Conservation (phyloP, 2,329 filamentous ascomycete species). For the Colletotrichum camelliae region DNA sequence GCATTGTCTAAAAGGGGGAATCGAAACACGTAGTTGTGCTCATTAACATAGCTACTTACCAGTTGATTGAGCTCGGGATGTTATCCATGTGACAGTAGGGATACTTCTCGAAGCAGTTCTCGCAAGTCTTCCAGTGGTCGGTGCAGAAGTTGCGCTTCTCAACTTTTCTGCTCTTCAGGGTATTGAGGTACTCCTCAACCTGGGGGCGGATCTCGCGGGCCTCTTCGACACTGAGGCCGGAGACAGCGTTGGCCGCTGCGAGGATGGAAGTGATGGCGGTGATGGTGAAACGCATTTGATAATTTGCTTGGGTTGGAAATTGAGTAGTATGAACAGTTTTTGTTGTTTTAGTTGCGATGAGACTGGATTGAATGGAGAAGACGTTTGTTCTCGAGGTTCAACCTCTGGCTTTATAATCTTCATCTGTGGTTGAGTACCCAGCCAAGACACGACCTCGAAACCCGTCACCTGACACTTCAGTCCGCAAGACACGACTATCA, state of each 20-base stretch:
- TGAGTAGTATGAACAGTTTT: not conserved
- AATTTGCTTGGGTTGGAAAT: not conserved
- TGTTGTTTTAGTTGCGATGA: not conserved
- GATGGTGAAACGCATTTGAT: not conserved
- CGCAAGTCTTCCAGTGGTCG: not conserved
- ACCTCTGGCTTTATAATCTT: not conserved
- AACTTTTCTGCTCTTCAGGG: not conserved
- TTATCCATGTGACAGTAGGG: not conserved
- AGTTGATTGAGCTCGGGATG: not conserved
- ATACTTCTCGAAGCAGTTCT: not conserved
- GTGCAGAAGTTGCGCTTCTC: not conserved
- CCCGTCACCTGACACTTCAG: not conserved
- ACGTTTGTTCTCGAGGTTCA: not conserved
- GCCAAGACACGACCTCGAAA: not conserved
- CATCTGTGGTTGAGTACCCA: not conserved
- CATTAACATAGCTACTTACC: not conserved
- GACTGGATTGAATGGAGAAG: not conserved
- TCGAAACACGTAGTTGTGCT: not conserved
- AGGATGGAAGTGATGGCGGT: not conserved
- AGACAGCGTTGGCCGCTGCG: not conserved
- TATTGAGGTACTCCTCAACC: not conserved
- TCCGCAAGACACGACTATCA: not conserved
- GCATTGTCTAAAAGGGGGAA: rapidly evolving
- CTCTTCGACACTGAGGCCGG: not conserved
- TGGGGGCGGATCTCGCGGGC: not conserved